Evolutionary conservation across 805 yeast genomes (phyloP), one percentile per base, ranked within the genome.

Genomic region (Myxozyma geophila): DNA sequence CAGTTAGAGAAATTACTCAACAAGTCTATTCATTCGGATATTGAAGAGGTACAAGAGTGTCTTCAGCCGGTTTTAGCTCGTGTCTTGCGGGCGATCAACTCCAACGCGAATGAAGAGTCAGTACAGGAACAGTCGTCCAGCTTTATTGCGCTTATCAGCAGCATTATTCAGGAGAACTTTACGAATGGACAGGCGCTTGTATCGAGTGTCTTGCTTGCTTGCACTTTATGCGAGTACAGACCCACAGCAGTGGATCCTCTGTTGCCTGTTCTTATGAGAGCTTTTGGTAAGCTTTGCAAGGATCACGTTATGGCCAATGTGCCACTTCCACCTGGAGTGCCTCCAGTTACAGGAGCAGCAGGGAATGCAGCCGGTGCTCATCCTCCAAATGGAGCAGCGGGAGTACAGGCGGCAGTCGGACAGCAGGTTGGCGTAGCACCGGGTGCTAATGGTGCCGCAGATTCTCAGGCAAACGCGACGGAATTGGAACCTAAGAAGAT

Each of bases 21-120:
- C 64, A 90, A 90, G 69, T 87, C 96, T 70, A 80, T 95, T 67
- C 85, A 87, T 54, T 87, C 95, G 0, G 92, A 89, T 70, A 88
- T 90, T 68, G 92, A 87, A 67, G 97, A 90, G 74, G 85, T 92
- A 13, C 98, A 92, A 74, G 93, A 88, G 70, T 90, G 87, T 0
- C 77, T 91, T 33, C 95, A 88, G 72, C 82, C 90, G 58, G 92
- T 91, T 0, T 76, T 93, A 65, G 77, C 84, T n/a, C 79, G 86
- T 7, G 84, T 92, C 36, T 77, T 92, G 62, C 82, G 81, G 51
- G 91, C 96, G 0, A 83, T 90, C 59, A 83, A 82, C 55, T 62
- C 77, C 62, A 73, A 76, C 0, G 67, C 80, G 5, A 40, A 36
- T 9, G 84, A 81, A 2, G 85, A 83, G 17, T 83, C 83, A 10